Base-by-base conservation (phyloP, 805 yeast genomes). In the Wickerhamiella alocasiicola region DNA sequence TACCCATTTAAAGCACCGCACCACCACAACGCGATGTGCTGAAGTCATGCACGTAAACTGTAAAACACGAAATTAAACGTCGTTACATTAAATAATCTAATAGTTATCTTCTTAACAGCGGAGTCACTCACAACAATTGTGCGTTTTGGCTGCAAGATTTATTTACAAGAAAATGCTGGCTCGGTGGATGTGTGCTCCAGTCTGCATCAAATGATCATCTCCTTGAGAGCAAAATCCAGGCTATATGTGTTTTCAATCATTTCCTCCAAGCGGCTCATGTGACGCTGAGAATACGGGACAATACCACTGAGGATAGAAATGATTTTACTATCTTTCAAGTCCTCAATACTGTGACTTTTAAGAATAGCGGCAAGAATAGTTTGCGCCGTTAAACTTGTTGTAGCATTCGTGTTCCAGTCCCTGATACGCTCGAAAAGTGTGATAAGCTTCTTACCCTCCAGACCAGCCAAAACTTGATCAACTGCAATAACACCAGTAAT, bases 341-440 rank as follows among this genome's bases (percentile, higher is more conserved):
- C 66, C 15, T 73, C 74, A 23, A 78, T 64, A 16, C 69, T 63
- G 49, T 74, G 73, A 35, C 65, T 66, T 31, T 63, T 60, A 44
- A 91, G 62, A 25, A 88, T 61, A 18, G 81, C 77, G 48, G 72
- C 68, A 39, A 88, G 67, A 31, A 85, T 62, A 44, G 74, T 76
- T 60, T 88, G 98, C 9, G 95, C 81, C 42, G 83, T 71, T 39
- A 71, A 74, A 54, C 82, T 82, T 27, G 83, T 76, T 53, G 76
- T 74, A 40, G 82, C 80, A 58, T 84, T 88, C 33, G 93, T 78
- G 57, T 91, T 91, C 99, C 99, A 91, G 55, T 84, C 94, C 51
- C 96, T 73, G 16, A 87, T 67, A 52, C 94, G 76, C 53, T 73
- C 72, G 57, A 91, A 70, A 18, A 91, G 58, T 9, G 65, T 55